phyloP scores from a whole-genome alignment of 768 basidiomycete genomes.

The Suillus fuscotomentosus region DNA sequence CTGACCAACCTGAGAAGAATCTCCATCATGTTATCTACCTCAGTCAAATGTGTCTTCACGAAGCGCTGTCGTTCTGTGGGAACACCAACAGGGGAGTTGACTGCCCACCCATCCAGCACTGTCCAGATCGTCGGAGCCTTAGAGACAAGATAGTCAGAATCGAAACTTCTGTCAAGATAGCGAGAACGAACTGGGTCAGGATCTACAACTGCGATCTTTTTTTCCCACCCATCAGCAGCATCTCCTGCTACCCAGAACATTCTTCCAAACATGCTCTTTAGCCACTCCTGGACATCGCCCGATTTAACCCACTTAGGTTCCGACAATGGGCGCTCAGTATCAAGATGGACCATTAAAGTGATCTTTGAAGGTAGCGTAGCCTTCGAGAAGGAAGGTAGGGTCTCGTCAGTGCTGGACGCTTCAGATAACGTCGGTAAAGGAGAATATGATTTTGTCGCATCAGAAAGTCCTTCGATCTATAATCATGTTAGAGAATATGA shows the following conservation, averaged over 20 bases:
- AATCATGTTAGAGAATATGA: constrained; percentile 11
- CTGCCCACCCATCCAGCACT: constrained; percentile 86
- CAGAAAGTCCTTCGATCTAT: constrained; percentile 77
- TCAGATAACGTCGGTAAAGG: constrained; percentile 49
- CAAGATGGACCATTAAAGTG: constrained; percentile 75
- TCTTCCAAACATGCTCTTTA: constrained; percentile 81
- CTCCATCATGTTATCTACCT: constrained; percentile 88
- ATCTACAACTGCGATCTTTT: constrained; percentile 87
- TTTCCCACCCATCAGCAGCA: constrained; percentile 90
- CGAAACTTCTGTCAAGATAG: constrained; percentile 2
- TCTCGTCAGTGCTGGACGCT: constrained; percentile 49
- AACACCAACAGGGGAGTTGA: constrained; percentile 76
- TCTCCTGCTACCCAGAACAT: constrained; percentile 87
- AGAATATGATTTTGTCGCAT: constrained; percentile 67
- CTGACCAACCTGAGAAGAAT: constrained; percentile 90
- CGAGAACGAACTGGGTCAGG: constrained; percentile 82
- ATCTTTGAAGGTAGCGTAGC: constrained; percentile 50
- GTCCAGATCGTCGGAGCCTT: constrained; percentile 92
- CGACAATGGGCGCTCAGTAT: constrained; percentile 84
- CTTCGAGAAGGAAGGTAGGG: constrained; percentile 73
- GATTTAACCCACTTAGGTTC: constrained; percentile 97
- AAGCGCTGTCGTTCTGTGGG: constrained; percentile 82
- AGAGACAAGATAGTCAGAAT: constrained; percentile 5
- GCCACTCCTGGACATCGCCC: constrained; percentile 93
- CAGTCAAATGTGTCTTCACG: constrained; percentile 82